These are phyloP conservation scores for Picea sitchensis DNA, from an alignment of 75 land plant species.

Conservation along the genomic window DNA sequence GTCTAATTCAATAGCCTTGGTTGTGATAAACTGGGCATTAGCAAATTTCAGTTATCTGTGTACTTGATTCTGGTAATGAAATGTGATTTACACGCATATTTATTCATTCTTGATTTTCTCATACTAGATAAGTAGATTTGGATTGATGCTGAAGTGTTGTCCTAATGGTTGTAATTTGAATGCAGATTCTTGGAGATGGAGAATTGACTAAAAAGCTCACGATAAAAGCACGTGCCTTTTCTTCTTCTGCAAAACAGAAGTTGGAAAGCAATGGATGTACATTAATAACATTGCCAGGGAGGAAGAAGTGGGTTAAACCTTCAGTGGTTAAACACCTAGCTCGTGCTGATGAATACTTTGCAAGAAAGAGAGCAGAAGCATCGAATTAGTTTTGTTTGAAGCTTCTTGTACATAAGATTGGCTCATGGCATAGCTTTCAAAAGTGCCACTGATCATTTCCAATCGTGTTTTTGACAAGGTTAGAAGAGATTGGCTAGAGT, in stretches of 20 bases:
- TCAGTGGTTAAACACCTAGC: constrained; percentile 68
- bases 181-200: constrained; percentile 82
- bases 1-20: background rate
- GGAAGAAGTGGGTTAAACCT: constrained; percentile 92
- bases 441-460: too few species aligned
- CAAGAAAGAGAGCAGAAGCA: constrained; percentile 74
- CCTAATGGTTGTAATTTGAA: constrained; percentile 1
- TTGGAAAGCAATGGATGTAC: constrained; percentile 83
- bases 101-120: background rate
- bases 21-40: background rate
- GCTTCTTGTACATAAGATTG: too few species aligned
- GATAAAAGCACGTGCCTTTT: constrained; percentile 85
- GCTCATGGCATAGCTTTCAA: too few species aligned
- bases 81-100: background rate
- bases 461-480: too few species aligned
- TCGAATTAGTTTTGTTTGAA: constrained; percentile 8
- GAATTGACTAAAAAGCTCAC: constrained; percentile 69
- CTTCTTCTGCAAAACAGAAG: constrained; percentile 82
- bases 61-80: background rate
- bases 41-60: background rate
- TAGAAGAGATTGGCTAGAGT: too few species aligned
- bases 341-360: constrained; percentile 91
- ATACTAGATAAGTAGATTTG: background rate
- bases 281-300: constrained; percentile 65
- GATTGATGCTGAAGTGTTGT: background rate